Conservation (phyloP, 1,284 basidiomycete species). For the Schizophyllum commune region DNA sequence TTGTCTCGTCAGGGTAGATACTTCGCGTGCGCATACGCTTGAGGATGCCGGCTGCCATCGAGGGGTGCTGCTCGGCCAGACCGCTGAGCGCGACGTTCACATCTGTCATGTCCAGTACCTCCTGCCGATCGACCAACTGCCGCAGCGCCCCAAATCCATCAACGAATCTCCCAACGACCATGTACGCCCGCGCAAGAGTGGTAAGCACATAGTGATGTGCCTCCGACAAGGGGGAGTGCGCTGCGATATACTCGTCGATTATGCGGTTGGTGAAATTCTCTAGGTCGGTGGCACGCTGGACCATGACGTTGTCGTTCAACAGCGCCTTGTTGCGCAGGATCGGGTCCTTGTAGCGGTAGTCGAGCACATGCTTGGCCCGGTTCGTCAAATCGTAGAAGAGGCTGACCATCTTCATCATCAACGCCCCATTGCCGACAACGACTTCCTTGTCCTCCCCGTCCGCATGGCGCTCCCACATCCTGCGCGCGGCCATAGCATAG, state of each 20-base stretch:
- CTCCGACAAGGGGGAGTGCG: slow-evolving; percentile 36
- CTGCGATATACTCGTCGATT: slow-evolving; percentile 32
- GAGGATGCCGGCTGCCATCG: slow-evolving; percentile 37
- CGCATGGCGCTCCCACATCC: slow-evolving; percentile 50
- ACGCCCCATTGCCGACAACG: slow-evolving; percentile 36
- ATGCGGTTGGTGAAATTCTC: slow-evolving; percentile 38
- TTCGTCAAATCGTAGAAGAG: slow-evolving; percentile 33
- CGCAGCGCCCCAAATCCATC: slow-evolving; percentile 43
- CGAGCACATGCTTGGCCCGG: slow-evolving; percentile 11
- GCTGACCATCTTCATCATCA: slow-evolving; percentile 51
- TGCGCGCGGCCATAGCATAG: slow-evolving; percentile 36
- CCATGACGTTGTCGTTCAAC: slow-evolving; percentile 7
- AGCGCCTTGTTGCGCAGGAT: background rate
- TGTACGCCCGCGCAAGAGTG: slow-evolving; percentile 52
- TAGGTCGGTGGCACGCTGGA: slow-evolving; percentile 23
- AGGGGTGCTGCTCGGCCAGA: slow-evolving; percentile 42
- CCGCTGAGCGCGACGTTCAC: slow-evolving; percentile 53
- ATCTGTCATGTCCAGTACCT: slow-evolving; percentile 54
- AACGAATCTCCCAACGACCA: slow-evolving; percentile 43
- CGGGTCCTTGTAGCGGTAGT: background rate
- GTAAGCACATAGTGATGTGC: slow-evolving; percentile 47
- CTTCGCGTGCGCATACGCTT: slow-evolving; percentile 38
- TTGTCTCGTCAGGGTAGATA: slow-evolving; percentile 41
- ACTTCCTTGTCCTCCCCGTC: slow-evolving; percentile 30
- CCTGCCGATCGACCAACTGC: slow-evolving; percentile 36